Evolutionary conservation across 225 moss, liverwort and hornwort genomes (phyloP).

Genomic region (Ulota crispa): DNA sequence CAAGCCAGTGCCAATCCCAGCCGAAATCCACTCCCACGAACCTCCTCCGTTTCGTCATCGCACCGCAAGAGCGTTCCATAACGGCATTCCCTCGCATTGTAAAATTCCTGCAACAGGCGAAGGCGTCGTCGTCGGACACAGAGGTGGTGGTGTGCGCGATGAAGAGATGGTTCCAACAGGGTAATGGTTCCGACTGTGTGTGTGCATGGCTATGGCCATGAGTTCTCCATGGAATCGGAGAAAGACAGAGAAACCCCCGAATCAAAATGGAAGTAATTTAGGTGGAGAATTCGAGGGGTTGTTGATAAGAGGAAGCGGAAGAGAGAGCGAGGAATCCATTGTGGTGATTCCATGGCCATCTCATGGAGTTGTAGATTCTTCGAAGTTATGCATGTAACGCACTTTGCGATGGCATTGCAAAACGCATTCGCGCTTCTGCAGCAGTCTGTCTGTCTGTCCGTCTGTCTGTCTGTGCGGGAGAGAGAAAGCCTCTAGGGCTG

Average conservation of each 20-base stretch:
- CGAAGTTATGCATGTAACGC: background rate
- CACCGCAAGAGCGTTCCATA: conserved; percentile 3
- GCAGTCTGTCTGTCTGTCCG: conserved; percentile 2
- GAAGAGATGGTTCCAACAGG: background rate
- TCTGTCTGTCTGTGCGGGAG: background rate
- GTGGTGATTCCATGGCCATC: background rate
- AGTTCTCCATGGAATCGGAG: conserved; percentile 8
- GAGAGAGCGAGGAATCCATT: background rate
- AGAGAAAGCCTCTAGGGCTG: conserved; percentile 17
- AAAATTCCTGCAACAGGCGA: background rate
- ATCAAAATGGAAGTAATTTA: background rate
- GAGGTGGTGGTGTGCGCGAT: background rate
- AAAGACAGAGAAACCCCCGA: background rate
- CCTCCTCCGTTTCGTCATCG: conserved; percentile 18
- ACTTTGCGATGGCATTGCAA: conserved; percentile 15
- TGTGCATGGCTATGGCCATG: conserved; percentile 3
- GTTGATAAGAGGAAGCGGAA: background rate
- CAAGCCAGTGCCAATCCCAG: conserved; percentile 23
- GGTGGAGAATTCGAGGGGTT: too few relatives aligned
- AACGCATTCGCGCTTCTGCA: conserved; percentile 6
- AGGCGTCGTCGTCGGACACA: background rate
- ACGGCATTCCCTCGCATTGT: conserved; percentile 35
- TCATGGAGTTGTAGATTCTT: background rate
- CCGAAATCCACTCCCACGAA: background rate
- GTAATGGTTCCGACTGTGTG: background rate